Conservation (phyloP, 352 stramenopile species). For the Phytophthora idaei region DNA sequence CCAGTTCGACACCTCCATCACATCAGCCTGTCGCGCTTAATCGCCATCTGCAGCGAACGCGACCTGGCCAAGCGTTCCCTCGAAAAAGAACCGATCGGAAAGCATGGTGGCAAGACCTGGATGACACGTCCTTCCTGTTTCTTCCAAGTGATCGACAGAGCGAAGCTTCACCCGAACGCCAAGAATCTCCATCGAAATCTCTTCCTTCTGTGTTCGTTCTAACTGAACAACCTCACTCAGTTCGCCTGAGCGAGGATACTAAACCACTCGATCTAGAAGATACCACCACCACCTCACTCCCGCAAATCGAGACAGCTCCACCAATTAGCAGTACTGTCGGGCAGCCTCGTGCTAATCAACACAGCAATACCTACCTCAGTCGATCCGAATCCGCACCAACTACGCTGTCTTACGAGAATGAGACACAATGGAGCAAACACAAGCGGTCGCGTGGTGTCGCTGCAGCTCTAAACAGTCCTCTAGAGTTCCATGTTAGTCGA, state of each 20-base stretch:
- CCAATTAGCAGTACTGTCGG: background rate
- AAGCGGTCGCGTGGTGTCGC: constrained; percentile 54
- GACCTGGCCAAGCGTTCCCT: constrained; percentile 31
- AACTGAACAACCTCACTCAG: constrained; percentile 23
- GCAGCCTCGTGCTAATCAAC: background rate
- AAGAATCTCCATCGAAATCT: constrained; percentile 8
- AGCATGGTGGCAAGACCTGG: constrained; percentile 44
- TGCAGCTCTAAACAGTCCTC: constrained; percentile 36
- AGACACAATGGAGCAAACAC: constrained; percentile 27
- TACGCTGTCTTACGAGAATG: constrained; percentile 33
- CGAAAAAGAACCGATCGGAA: constrained; percentile 42
- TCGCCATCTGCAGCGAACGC: constrained; percentile 34
- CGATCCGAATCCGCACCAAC: constrained; percentile 60
- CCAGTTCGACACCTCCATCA: constrained; percentile 32
- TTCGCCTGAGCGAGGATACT: constrained; percentile 3
- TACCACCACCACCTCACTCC: background rate
- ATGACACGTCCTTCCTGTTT: constrained; percentile 27
- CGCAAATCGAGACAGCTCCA: constrained; percentile 16
- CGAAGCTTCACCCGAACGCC: constrained; percentile 4
- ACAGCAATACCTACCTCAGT: constrained; percentile 1
- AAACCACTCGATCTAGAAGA: background rate
- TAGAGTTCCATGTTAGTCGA: constrained; percentile 40
- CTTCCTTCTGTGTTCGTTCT: constrained; percentile 33
- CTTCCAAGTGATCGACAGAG: constrained; percentile 16
- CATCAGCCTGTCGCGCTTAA: constrained; percentile 31